Evolutionary conservation across 2,329 filamentous ascomycete genomes (phyloP).

Genomic region (Pseudocercospora eumusae): DNA sequence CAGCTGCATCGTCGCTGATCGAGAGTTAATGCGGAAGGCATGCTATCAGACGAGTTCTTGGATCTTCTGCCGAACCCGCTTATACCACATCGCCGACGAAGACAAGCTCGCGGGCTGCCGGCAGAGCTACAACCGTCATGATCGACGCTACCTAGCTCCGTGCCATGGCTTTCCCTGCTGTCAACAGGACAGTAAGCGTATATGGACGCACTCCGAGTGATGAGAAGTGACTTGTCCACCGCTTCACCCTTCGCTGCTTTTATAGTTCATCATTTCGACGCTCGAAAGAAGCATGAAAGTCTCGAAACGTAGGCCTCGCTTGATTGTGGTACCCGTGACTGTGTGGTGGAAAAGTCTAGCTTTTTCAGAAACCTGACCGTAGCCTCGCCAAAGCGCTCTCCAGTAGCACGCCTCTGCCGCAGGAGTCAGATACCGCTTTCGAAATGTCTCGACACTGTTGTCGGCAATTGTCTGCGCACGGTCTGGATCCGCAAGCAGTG

Average conservation of each 20-base stretch:
- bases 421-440: conserved; percentile 36
- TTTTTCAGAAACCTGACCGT: conserved; percentile 22
- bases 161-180: conserved; percentile 2
- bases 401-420: conserved; percentile 37
- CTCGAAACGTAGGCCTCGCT: conserved; percentile 28
- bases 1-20: neutral
- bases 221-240: neutral
- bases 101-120: neutral
- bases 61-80: neutral
- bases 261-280: conserved; percentile 28
- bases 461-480: conserved; percentile 33
- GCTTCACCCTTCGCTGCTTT: conserved; percentile 4
- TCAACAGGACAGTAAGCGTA: neutral
- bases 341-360: conserved; percentile 21
- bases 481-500: conserved; percentile 25
- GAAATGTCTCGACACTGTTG: conserved; percentile 33
- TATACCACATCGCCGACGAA: neutral
- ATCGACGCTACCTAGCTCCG: neutral
- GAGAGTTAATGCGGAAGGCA: neutral
- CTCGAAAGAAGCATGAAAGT: conserved; percentile 27
- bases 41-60: neutral
- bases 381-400: conserved; percentile 26
- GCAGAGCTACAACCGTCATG: conserved; percentile 2
- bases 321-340: conserved; percentile 10
- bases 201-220: neutral